Evolutionary conservation across 2,329 filamentous ascomycete genomes (phyloP).

Genomic region (Alternaria conjuncta): DNA sequence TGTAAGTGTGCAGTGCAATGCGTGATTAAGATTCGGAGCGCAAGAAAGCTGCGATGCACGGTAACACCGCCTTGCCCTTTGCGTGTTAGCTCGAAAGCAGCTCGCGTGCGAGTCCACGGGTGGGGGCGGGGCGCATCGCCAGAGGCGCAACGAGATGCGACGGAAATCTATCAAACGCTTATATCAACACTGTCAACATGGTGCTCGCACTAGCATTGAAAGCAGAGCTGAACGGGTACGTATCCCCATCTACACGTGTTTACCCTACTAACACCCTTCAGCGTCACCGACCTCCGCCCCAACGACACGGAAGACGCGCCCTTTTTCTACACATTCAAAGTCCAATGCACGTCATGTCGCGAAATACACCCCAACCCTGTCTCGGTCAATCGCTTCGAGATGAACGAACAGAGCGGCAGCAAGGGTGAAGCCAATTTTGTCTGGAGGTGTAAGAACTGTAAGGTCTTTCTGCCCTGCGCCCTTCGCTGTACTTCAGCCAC

Average conservation of each 20-base stretch:
- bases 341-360: conserved; percentile 96
- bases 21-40: conserved; percentile 4
- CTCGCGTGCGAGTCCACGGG: too few relatives aligned
- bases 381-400: conserved; percentile 86
- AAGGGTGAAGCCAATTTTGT: conserved; percentile 98
- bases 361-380: conserved; percentile 89
- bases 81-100: conserved; percentile 1
- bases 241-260: background rate
- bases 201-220: conserved; percentile 49
- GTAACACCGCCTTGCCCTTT: background rate
- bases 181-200: conserved; percentile 23
- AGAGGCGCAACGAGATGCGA: conserved; percentile 5
- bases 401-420: conserved; percentile 89
- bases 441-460: conserved; percentile 99
- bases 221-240: conserved; percentile 47
- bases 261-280: conserved; percentile 48
- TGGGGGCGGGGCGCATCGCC: conserved; percentile 17
- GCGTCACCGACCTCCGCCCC: conserved; percentile 88
- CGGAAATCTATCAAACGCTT: background rate
- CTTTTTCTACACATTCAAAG: conserved; percentile 97
- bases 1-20: background rate
- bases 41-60: conserved; percentile 7
- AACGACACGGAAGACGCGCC: conserved; percentile 79
- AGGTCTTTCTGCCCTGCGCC: conserved; percentile 62
- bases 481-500: background rate